Evolutionary conservation across 2,329 filamentous ascomycete species (phyloP), one percentile per base, ranked within the genome.

Genomic region (Xylariaceae sp.): DNA sequence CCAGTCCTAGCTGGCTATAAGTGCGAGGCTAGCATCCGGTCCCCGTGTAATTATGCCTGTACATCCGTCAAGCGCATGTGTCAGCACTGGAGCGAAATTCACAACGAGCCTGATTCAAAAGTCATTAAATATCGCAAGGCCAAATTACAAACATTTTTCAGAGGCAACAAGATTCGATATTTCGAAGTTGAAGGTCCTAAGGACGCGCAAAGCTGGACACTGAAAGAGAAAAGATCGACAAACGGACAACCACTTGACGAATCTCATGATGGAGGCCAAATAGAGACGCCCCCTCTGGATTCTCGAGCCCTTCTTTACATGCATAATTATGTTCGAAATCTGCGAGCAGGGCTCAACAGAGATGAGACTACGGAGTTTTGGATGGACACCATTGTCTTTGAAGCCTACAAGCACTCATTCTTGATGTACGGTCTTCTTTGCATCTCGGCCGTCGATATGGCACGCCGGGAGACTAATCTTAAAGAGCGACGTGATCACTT

Each of bases 141-240:
- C 10, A 47, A n/a, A 5, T 34, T 49, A 14, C 47, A 49, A 17
- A 49, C 47, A 20, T 49, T 49, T n/a, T 49, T 49, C 36, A 44
- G 44, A 14, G 47, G 44, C 10, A 49, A 47, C 40, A 49, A 49
- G 10, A 49, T 49, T 22, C 47, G 47, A 23, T 49, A 49, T 21
- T 49, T 49, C n/a, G 47, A 49, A 21, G 40, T 49, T 11, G 44
- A 49, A 34, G 44, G 44, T 4, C 47, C 40, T 5, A 47, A 40
- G 29, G n/a, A 40, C 22, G 21, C 23, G 5, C 44, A 40, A 44
- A 37, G 29, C 29, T 34, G 27, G 25, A 23, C 16, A 14, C 40
- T 29, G 33, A 47, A 37, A 29, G 32, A 47, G 25, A 36, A 38
- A 11, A 17, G 21, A 7, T 33, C 37, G 11, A 34, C 33, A 32